Base-by-base conservation (phyloP, 345 rosid genomes). In the Microcos paniculata region DNA sequence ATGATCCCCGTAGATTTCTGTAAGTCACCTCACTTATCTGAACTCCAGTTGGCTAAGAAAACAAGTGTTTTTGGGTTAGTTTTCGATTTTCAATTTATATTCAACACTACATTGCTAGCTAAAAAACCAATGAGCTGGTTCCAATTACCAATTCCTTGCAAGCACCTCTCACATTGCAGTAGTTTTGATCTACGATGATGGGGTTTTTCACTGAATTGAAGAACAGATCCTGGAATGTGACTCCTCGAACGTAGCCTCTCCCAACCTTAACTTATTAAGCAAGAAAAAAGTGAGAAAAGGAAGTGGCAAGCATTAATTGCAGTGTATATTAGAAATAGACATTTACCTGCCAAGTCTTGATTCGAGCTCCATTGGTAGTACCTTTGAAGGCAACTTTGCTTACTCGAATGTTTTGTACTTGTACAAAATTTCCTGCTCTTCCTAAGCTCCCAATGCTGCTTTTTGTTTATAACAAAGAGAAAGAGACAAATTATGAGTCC, bases 271-370 rank as follows among this genome's bases (percentile, higher is more conserved):
- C 11, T 30, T 59, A 33, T 30, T 21, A 5, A 48, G 23, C 24
- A 40, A 55, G 21, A 75, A 48, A 43, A 9, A 38, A 26, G 0
- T 6, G 13, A 35, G 3, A 35, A 5, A 35, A 35, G 5, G 38
- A 35, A 35, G 5, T n/a, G n/a, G n/a, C n/a, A n/a, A n/a, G n/a
- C n/a, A n/a, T n/a, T n/a, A n/a, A n/a, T n/a, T n/a, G n/a, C n/a
- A n/a, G n/a, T n/a, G n/a, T n/a, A n/a, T n/a, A n/a, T n/a, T n/a
- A n/a, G n/a, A n/a, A n/a, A n/a, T n/a, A n/a, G n/a, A n/a, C n/a
- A n/a, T n/a, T n/a, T n/a, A n/a, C n/a, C n/a, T n/a, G n/a, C 87
- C 86, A 82, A 12, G 87, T 84, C 79, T 86, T 82, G 80, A 84
- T 86, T 58, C 89, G 55, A 28, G 78, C 84, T 53, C 86, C 87